Evolutionary conservation across 495 filamentous ascomycete genomes (phyloP).

Genomic region (Aspergillus conjunctus): DNA sequence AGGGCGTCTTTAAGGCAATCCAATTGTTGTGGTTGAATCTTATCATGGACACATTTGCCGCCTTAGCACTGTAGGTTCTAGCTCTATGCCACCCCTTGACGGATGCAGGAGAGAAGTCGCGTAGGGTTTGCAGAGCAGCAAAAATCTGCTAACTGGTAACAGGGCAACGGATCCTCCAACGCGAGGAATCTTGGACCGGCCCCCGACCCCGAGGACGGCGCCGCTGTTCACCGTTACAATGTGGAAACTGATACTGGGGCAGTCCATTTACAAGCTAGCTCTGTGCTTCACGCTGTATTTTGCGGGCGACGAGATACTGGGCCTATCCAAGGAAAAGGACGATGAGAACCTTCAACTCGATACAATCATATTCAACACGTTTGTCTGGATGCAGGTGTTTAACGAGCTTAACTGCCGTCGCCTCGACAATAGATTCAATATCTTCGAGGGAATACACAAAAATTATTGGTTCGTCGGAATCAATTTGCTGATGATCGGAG

Average conservation of each 20-base stretch:
- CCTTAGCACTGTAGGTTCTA: conserved; percentile 62
- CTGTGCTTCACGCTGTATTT: conserved; percentile 82
- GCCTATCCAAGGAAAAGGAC: not conserved
- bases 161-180: conserved; percentile 78
- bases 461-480: conserved; percentile 84
- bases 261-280: conserved; percentile 78
- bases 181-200: conserved; percentile 74
- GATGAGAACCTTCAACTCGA: conserved; percentile 48
- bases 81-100: not conserved
- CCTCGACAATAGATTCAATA: conserved; percentile 88
- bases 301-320: conserved; percentile 61
- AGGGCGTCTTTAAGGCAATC: conserved; percentile 79
- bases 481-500: conserved; percentile 74
- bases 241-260: conserved; percentile 96
- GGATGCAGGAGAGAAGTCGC: not conserved
- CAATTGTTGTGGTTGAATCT: conserved; percentile 91
- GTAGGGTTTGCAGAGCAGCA: not conserved
- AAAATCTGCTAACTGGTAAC: not conserved
- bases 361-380: conserved; percentile 88
- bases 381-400: conserved; percentile 97
- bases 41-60: conserved; percentile 93
- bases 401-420: conserved; percentile 93
- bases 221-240: conserved; percentile 80
- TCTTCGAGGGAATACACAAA: conserved; percentile 75
- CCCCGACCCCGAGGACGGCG: conserved; percentile 73